Base-by-base conservation (phyloP, 805 yeast genomes). In the Jamesozyma lodderae region DNA sequence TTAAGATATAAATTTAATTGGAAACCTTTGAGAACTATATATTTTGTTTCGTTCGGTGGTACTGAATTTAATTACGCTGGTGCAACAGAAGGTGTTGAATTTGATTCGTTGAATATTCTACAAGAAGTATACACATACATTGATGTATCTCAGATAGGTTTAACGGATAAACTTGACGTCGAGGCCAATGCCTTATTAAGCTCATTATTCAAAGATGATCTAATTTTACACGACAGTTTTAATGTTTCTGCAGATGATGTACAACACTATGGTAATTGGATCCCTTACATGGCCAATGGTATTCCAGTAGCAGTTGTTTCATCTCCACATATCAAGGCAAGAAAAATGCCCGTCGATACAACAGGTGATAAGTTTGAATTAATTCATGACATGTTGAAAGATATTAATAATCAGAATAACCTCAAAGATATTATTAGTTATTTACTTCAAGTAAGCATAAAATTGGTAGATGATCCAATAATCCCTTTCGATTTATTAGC, bases 11-110 rank as follows among this genome's bases (percentile, higher is more conserved):
- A 75, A 27, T 70, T 69, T 47, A 73, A 77, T 41, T 88, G 96
- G 96, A 64, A 66, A 31, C 96, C 96, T 0, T 56, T 85, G 21
- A 70, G 96, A 55, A 68, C 87, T 2, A 78, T 88, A n/a, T 78
- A 79, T 50, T 86, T 88, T 61, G 76, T 77, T 0, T 83, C 94
- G 0, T 83, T 81, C 63, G 94, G 87, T 49, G 95, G 82, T 1
- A 64, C 81, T 0, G 75, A 78, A 41, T 85, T 80, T 46, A 87
- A 86, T 53, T 64, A 70, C 48, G 94, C 90, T 0, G 96, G 96
- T 0, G 67, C 83, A 11, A 69, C 87, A 0, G 87, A 81, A 51
- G 77, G 87, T 72, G 68, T 79, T 6, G 81, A 80, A 49, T 60
- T 66, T 23, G 69, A 70, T 39, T 57, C 64, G 11, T 69, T 70